Evolutionary conservation across 139 green algal species (phyloP).

Genomic region (Chlorella sp.): DNA sequence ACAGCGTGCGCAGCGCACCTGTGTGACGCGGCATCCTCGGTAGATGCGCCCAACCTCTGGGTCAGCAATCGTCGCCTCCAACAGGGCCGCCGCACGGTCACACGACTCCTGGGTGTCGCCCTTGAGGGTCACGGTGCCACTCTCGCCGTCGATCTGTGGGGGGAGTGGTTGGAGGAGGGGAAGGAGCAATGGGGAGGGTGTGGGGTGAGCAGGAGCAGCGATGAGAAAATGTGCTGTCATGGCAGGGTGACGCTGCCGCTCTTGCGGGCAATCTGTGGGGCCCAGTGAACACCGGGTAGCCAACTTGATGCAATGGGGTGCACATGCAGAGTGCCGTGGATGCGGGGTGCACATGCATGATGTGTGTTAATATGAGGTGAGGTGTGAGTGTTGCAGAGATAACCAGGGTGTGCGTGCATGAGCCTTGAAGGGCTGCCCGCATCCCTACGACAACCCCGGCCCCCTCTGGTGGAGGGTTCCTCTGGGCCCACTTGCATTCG

Average conservation of each 20-base stretch:
- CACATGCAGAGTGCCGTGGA: background rate
- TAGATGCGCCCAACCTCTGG: constrained; percentile 54
- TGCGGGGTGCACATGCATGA: too few relatives aligned
- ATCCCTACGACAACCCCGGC: constrained; percentile 50
- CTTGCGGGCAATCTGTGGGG: too few relatives aligned
- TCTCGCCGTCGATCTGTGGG: constrained; percentile 28
- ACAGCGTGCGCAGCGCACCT: background rate
- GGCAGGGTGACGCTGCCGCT: too few relatives aligned
- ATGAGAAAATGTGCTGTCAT: too few relatives aligned
- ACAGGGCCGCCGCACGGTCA: constrained; percentile 16
- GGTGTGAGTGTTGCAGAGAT: constrained; percentile 24
- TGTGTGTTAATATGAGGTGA: background rate
- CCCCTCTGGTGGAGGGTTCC: constrained; percentile 1
- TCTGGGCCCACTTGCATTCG: constrained; percentile 57
- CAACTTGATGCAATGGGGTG: background rate
- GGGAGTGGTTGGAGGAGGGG: background rate
- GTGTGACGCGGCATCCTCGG: constrained; percentile 30
- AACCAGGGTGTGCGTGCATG: constrained; percentile 46
- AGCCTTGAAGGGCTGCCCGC: constrained; percentile 7
- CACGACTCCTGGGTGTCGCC: constrained; percentile 40
- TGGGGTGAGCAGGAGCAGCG: background rate
- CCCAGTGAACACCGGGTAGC: too few relatives aligned
- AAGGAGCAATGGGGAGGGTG: background rate
- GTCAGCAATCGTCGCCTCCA: constrained; percentile 38
- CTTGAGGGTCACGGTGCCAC: constrained; percentile 42